Base-by-base conservation (phyloP, 768 basidiomycete genomes). In the Mycena crocata region DNA sequence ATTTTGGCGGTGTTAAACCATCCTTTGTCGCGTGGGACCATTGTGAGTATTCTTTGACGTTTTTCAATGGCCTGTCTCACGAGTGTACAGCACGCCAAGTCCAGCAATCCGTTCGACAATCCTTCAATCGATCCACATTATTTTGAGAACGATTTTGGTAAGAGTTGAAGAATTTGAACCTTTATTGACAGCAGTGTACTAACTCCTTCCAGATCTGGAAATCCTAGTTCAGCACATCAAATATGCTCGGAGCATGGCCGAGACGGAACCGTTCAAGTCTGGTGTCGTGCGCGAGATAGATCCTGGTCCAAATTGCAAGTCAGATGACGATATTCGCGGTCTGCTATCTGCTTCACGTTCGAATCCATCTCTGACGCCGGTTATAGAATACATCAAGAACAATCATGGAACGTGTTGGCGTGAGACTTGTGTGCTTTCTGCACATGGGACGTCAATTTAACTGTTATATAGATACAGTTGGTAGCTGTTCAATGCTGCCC, bases 401-500 rank as follows among this genome's bases (percentile, higher is more conserved):
- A 66, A 31, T 31, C 57, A 72, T 17, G 63, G 48, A 28, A 78
- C 74, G 3, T 72, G 75, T 19, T 78, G 67, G 71, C 76, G 77
- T 78, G 59, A 34, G 73, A 69, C 26, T 19, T 28, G 14, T 26
- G 24, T 37, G 23, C 23, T 37, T 10, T 40, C 14, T 34, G 21
- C 23, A 51, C 34, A 37, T 17, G 17, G 1, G 8, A n/a, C 9
- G n/a, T 21, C 17, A 3, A 39, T n/a, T 19, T 17, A 44, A 35
- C 51, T 35, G 30, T 44, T 49, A 14, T 42, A 14, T 61, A 86
- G 85, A 89, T 67, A 82, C 84, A 15, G 72, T 81, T 28, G 83
- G 84, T 7, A 80, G 86, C 1, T 82, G 80, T 56, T 86, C 86
- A 1, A 88, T 88, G 87, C 78, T 89, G 42, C 87, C 87, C 6